Percentiles rank a stretch among this genome's conserved stretches.
phyloP scores from a whole-genome alignment of 805 yeast genomes.

The Sporopachydermia lactativora region DNA sequence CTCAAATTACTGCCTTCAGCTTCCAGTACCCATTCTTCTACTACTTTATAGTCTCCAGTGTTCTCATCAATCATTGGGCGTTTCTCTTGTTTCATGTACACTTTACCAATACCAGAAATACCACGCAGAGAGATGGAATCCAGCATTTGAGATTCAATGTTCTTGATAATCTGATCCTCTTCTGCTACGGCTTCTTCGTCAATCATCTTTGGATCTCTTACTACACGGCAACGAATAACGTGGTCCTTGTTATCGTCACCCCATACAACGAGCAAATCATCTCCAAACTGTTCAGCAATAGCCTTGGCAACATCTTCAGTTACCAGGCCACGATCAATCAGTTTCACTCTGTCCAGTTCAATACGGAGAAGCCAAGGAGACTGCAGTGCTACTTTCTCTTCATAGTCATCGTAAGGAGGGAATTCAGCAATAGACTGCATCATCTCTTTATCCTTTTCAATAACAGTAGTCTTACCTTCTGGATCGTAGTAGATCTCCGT shows the following conservation, averaged over 20 bases:
- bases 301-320: slow-evolving; percentile 98
- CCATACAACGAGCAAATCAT: slow-evolving; percentile 95
- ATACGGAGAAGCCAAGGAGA: slow-evolving; percentile 97
- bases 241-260: slow-evolving; percentile 98
- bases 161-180: slow-evolving; percentile 91
- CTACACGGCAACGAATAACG: slow-evolving; percentile 95
- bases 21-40: slow-evolving; percentile 96
- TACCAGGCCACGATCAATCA: slow-evolving; percentile 94
- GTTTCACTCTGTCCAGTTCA: slow-evolving; percentile 95
- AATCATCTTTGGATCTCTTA: slow-evolving; percentile 85
- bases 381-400: slow-evolving; percentile 84
- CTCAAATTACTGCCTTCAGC: slow-evolving; percentile 96
- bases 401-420: slow-evolving; percentile 86
- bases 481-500: slow-evolving; percentile 97
- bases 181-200: slow-evolving; percentile 93
- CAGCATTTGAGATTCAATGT: slow-evolving; percentile 91
- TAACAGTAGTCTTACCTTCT: slow-evolving; percentile 93
- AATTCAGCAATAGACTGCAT: slow-evolving; percentile 62
- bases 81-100: slow-evolving; percentile 40
- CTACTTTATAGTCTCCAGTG: slow-evolving; percentile 77
- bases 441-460: slow-evolving; percentile 92
- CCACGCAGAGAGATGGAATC: slow-evolving; percentile 93
- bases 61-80: slow-evolving; percentile 37
- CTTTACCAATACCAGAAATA: slow-evolving; percentile 85
- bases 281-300: slow-evolving; percentile 84